Evolutionary conservation across 129 eudicot genomes (phyloP).

Genomic region (Scalesia atractyloides): DNA sequence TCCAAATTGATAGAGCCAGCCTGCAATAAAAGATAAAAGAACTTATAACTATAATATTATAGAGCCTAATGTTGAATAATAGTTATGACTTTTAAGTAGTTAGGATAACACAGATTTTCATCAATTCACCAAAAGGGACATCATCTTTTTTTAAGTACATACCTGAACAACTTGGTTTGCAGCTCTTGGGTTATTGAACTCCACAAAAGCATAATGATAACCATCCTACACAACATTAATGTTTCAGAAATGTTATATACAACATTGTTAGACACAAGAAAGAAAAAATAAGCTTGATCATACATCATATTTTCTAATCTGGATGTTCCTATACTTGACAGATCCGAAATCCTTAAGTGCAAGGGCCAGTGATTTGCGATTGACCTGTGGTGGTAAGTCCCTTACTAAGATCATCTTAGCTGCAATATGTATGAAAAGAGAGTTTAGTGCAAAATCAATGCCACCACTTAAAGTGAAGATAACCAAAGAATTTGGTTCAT

Average conservation of each 20-base stretch:
- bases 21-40: not conserved
- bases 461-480: not conserved
- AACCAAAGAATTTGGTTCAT: constrained; percentile 9
- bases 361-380: not conserved
- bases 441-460: not conserved
- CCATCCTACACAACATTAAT: constrained; percentile 27
- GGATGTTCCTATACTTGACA: constrained; percentile 9
- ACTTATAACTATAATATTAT: not conserved
- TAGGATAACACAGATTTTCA: no score
- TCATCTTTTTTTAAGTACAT: not conserved
- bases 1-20: not conserved
- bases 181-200: constrained; percentile 15
- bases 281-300: not conserved
- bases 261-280: not conserved
- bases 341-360: constrained; percentile 25
- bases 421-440: not conserved
- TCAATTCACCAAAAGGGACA: no score
- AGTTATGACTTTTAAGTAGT: no score
- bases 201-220: constrained; percentile 29
- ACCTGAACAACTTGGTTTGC: constrained; percentile 30
- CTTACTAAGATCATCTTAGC: constrained; percentile 21
- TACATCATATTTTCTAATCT: constrained; percentile 18
- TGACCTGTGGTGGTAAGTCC: constrained; percentile 17
- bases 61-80: not conserved
- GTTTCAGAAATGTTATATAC: not conserved